Conservation (phyloP, 192 early-diverging fungal species). For the Chytriomyces confervae region DNA sequence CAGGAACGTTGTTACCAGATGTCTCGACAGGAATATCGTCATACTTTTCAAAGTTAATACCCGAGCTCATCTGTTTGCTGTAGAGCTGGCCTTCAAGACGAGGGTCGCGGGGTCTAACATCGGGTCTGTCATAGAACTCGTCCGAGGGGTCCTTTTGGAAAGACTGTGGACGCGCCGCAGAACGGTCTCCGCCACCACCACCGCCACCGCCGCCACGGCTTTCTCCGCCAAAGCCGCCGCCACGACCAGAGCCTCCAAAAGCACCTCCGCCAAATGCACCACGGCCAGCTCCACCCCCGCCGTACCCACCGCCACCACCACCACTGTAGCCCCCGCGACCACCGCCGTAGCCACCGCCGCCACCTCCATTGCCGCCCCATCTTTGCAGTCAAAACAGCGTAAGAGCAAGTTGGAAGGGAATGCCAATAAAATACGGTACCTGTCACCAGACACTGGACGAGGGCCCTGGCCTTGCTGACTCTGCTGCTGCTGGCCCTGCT, state of each 20-base stretch:
- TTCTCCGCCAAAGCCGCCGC: constrained; percentile 3
- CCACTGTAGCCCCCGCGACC: not conserved
- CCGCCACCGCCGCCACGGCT: not conserved
- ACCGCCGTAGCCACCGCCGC: not conserved
- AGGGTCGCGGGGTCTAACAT: constrained; percentile 77
- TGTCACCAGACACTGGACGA: not conserved
- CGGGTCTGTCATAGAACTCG: constrained; percentile 74
- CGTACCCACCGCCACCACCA: not conserved
- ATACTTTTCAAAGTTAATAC: constrained; percentile 99
- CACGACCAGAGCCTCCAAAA: not conserved
- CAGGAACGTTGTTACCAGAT: constrained; percentile 58
- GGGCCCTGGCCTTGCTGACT: not conserved
- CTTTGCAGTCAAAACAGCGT: not conserved
- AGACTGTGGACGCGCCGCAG: constrained; percentile 10
- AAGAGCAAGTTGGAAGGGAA: not conserved
- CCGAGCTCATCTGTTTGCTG: constrained; percentile 78
- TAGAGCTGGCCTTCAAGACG: constrained; percentile 83
- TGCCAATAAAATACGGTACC: not conserved
- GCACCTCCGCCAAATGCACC: not conserved
- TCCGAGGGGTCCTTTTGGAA: constrained; percentile 59
- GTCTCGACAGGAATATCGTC: constrained; percentile 98
- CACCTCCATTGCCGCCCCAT: constrained; percentile 22
- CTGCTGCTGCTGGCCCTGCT: not conserved
- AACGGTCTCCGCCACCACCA: constrained; percentile 15
- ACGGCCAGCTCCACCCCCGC: constrained; percentile 5